Conservation (phyloP, 176 grass and related monocot genomes). For the Aegilops sharonensis region DNA sequence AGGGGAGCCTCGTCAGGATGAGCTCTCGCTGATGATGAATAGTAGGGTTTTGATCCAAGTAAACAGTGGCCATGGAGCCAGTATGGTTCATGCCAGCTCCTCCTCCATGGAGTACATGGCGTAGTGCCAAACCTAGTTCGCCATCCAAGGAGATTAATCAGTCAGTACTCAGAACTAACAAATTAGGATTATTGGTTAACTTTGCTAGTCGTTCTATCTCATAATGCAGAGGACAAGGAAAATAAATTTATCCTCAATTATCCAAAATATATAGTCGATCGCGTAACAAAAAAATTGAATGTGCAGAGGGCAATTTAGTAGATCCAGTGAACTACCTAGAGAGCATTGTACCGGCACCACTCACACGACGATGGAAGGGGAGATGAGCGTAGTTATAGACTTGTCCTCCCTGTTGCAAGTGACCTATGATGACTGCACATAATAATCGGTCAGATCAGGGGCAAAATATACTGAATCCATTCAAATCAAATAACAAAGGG, state of each 20-base stretch:
- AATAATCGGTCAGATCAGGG: background rate
- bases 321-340: slow-evolving; percentile 42
- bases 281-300: background rate
- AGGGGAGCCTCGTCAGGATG: background rate
- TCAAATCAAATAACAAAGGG: background rate
- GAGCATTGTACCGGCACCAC: slow-evolving; percentile 11
- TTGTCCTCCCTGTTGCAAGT: background rate
- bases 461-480: background rate
- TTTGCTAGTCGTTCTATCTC: background rate
- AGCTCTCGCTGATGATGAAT: background rate
- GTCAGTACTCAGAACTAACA: background rate
- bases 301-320: slow-evolving; percentile 8
- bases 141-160: background rate
- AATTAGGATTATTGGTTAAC: background rate
- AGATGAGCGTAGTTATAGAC: background rate
- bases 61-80: slow-evolving; percentile 12
- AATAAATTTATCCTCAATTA: too few species aligned
- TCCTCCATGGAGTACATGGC: slow-evolving; percentile 28
- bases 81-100: slow-evolving; percentile 21
- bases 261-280: too few species aligned
- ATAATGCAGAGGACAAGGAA: too few species aligned
- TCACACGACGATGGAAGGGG: slow-evolving; percentile 23
- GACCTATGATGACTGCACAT: slow-evolving; percentile 31
- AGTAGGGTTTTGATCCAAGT: slow-evolving; percentile 27
- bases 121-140: slow-evolving; percentile 13